Evolutionary conservation across 1,284 basidiomycete genomes (phyloP), one percentile per base, ranked within the genome.

Genomic region (Anthracocystis setariae): DNA sequence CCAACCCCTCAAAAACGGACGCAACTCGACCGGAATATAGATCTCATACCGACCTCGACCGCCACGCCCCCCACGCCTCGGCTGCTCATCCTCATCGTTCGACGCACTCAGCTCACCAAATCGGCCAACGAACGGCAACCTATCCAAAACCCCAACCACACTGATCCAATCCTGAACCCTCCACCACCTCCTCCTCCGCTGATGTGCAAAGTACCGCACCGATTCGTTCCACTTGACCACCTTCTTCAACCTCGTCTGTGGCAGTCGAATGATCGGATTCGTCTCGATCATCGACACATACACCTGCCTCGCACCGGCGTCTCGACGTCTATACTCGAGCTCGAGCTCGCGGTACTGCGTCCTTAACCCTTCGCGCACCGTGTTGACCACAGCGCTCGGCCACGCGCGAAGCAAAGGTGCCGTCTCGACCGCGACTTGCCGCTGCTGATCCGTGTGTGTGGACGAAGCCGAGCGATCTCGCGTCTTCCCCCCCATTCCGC

Each of bases 191-290:
- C 48, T 24, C 27, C 40, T 50, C 12, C 58, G 43, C 32, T 47
- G 39, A n/a, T 52, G 57, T 2, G 44, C 50, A 38, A 61, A 68
- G 46, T 58, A 62, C 3, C 58, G 46, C 23, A 69, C 66, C 12
- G 55, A 59, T 43, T 69, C 59, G 32, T 69, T 63, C 67, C 67
- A 70, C 50, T 70, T 64, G 48, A 70, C 67, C 52, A 64, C 51
- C 57, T 70, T 70, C 17, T 70, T 70, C 38, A 70, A 21, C 17
- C 52, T 37, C 8, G 61, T 61, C 17, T 64, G 60, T 0, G 67
- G 67, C 35, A 64, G 18, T 15, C 44, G 29, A 15, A 70, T 37
- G 24, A 70, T 32, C 2, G 67, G 29, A 5, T 55, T 44, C 2
- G 67, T 70, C n/a, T 70, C 67, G 53, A 70, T 46, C 51, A 46